phyloP scores from a whole-genome alignment of 345 rosid genomes.

The Aurinia saxatilis region DNA sequence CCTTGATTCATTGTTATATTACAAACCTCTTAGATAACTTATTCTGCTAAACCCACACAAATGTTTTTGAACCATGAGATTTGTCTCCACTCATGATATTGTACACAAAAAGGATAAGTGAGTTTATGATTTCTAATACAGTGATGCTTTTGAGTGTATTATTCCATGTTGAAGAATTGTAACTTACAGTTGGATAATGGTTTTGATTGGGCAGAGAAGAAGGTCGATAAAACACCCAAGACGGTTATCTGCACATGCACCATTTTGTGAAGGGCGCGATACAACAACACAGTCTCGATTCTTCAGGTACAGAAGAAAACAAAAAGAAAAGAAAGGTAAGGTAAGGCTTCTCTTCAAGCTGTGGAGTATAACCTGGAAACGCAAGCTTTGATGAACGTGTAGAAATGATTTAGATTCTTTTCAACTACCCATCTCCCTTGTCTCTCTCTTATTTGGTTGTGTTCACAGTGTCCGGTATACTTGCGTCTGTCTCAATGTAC shows the following conservation, averaged over 20 bases:
- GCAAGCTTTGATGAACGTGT: slow-evolving; percentile 23
- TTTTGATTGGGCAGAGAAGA: slow-evolving; percentile 62
- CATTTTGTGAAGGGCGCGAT: slow-evolving; percentile 48
- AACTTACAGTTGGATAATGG: not conserved
- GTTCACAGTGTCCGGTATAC: not conserved
- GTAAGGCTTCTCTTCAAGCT: slow-evolving; percentile 20
- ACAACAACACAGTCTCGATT: slow-evolving; percentile 22
- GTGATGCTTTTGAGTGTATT: too few species aligned
- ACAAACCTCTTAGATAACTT: not conserved
- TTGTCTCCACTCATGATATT: not conserved
- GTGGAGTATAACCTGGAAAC: slow-evolving; percentile 18
- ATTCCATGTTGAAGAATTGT: not conserved
- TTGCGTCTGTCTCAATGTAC: not conserved
- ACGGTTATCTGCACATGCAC: slow-evolving; percentile 76
- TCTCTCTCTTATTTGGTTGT: slow-evolving; percentile 16
- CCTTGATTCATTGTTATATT: not conserved
- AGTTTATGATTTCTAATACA: too few species aligned
- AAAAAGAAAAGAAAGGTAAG: not conserved
- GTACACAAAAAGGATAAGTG: not conserved
- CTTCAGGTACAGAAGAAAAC: slow-evolving; percentile 38
- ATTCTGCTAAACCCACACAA: not conserved
- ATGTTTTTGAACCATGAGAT: not conserved
- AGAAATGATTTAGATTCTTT: slow-evolving; percentile 23
- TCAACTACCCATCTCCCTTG: slow-evolving; percentile 9
- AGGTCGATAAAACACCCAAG: slow-evolving; percentile 65